Base-by-base conservation (phyloP, 176 grass and related monocot species). In the Phoenix dactylifera region DNA sequence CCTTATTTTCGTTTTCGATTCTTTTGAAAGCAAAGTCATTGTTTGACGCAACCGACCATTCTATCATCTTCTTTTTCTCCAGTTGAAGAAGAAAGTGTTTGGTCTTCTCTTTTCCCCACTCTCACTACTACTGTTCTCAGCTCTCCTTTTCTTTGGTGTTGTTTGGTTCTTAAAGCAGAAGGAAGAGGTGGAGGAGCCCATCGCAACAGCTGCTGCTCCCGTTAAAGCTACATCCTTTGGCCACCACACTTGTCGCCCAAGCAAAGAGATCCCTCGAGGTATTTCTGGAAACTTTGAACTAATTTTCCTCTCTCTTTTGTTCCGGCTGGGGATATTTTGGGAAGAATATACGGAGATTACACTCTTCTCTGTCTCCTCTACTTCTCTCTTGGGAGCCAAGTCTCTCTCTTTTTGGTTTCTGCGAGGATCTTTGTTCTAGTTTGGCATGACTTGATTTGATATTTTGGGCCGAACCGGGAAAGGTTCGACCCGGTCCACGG, bases 321-420 rank as follows among this genome's bases (percentile, higher is more conserved):
- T 44, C 35, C 9, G 35, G 35, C 12, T 44, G 35, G 35, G 28
- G 9, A 44, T 44, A 44, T 7, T 12, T 44, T 44, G 9, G 1
- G 35, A 44, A 44, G 35, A 44, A 2, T 12, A 12, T 12, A 12
- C 35, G 35, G 10, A 44, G 9, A 44, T 44, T 44, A 44, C 35
- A 29, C 20, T 69, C 16, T 18, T 14, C 16, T 10, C 55, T 72
- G 22, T 22, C 66, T n/a, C 52, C 70, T 44, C 35, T 1, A 44
- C 35, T 49, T 35, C 20, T 60, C 6, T 17, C 72, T 73, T 94
- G 52, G 51, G 85, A 73, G 70, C 77, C 50, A 77, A 72, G 75
- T 24, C 3, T 52, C 60, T 71, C 66, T 71, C 66, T 81, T 44
- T 12, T 44, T 30, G 6, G 65, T 55, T 26, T 15, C 16, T 63